Evolutionary conservation across 2,329 filamentous ascomycete genomes (phyloP).

Genomic region (Colletotrichum caudatum): DNA sequence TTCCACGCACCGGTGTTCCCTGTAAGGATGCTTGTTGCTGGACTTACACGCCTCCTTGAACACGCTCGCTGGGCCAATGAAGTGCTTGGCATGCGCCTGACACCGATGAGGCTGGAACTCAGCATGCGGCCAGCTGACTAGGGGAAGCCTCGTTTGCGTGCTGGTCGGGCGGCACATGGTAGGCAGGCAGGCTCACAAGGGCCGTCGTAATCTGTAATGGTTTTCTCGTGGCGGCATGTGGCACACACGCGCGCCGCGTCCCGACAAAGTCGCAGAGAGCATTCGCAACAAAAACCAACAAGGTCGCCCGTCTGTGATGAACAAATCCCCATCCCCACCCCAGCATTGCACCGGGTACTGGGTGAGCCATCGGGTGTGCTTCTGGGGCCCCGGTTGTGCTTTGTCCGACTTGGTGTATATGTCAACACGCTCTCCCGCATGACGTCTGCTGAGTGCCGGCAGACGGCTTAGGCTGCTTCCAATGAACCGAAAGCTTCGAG

Average conservation of each 20-base stretch:
- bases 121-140: not conserved
- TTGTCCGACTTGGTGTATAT: not conserved
- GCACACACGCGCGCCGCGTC: too few relatives aligned
- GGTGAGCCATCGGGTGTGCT: slow-evolving; percentile 8
- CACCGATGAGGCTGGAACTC: not conserved
- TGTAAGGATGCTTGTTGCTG: not conserved
- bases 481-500: not conserved
- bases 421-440: not conserved
- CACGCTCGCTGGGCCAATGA: not conserved
- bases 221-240: not conserved
- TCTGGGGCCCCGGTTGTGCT: not conserved
- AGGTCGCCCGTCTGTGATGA: not conserved
- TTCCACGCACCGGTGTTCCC: not conserved
- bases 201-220: not conserved
- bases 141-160: not conserved
- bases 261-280: not conserved
- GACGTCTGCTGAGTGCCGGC: too few relatives aligned
- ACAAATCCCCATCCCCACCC: not conserved
- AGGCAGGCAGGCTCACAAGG: not conserved
- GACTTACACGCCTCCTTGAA: not conserved
- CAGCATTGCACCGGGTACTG: slow-evolving; percentile 8
- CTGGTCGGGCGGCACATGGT: not conserved
- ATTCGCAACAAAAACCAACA: not conserved
- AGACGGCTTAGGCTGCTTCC: not conserved
- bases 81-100: not conserved